Base-by-base conservation (phyloP, 768 basidiomycete genomes). In the Boletus reticuloceps region DNA sequence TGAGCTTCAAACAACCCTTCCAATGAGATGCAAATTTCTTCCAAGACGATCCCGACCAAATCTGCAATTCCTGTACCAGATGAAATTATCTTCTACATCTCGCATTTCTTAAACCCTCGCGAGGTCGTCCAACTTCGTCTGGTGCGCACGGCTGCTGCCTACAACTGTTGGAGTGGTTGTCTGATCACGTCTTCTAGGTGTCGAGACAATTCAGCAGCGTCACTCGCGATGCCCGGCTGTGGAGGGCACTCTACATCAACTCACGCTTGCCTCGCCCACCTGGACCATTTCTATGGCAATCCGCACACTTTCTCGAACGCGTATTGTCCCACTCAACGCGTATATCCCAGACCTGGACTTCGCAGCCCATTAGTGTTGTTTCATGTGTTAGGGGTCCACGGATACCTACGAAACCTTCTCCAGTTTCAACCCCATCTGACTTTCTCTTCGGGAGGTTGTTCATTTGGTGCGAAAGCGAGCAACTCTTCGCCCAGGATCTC, bases 381-480 rank as follows among this genome's bases (percentile, higher is more conserved):
- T 63, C 64, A 31, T 36, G 51, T 22, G 16, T 44, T 17, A 54
- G 29, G 9, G 64, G 64, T 11, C 64, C 64, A 47, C 58, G 53
- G 16, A 52, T 65, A 63, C 32, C 53, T 4, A 6, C 14, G 19
- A 59, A 50, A 22, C 49, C 43, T 13, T 66, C 53, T 41, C 50
- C 59, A 5, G 34, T 50, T 10, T 66, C 64, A 36, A 55, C 58
- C 10, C 17, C 64, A 0, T 65, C 48, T n/a, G 58, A 58, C 38
- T 65, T 67, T 56, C 58, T 67, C 45, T 67, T 61, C 13, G 65
- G 64, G 38, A 61, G 65, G 37, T 34, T 58, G 55, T 59, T 65
- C 29, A 58, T 65, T 25, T 67, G 58, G 64, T 58, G 48, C 27
- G 65, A 65, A 50, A 53, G 40, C 8, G 54, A 54, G 12, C 65